Conservation (phyloP, 495 filamentous ascomycete genomes). For the Penicillium daleae region DNA sequence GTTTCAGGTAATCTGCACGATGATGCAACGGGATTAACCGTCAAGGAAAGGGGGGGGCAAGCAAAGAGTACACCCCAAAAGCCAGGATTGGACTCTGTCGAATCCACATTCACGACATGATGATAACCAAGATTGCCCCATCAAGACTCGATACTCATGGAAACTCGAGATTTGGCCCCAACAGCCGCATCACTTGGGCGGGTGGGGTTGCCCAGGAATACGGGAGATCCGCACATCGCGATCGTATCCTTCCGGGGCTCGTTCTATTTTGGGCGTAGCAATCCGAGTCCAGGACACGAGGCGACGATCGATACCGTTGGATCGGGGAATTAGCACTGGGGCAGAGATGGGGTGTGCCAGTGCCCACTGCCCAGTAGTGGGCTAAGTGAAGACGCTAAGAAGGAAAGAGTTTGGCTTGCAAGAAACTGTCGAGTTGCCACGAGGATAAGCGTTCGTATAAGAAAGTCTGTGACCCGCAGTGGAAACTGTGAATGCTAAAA, state of each 20-base stretch:
- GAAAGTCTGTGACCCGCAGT: not conserved
- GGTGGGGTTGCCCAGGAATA: conserved; percentile 6
- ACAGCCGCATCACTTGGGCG: conserved; percentile 4
- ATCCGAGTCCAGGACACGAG: not conserved
- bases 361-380: too few relatives aligned
- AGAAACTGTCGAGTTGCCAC: not conserved
- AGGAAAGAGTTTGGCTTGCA: conserved; percentile 1
- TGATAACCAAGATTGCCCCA: not conserved
- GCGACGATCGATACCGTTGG: not conserved
- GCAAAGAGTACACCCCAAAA: not conserved
- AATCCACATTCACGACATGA: conserved; percentile 1
- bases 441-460: conserved; percentile 1
- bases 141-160: not conserved
- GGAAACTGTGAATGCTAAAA: not conserved
- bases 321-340: not conserved
- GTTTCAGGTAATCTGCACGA: conserved; percentile 1
- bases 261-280: conserved; percentile 7
- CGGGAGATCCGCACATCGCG: conserved; percentile 15
- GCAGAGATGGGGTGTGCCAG: too few relatives aligned
- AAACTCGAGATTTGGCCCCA: conserved; percentile 11
- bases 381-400: not conserved
- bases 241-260: conserved; percentile 11
- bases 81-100: not conserved
- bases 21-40: not conserved
- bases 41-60: not conserved